Percentiles rank a stretch among this genome's conserved stretches.
These are phyloP conservation scores for Phytopythium ostracodes DNA, from an alignment of 352 stramenopile species.

Conservation along the genomic window DNA sequence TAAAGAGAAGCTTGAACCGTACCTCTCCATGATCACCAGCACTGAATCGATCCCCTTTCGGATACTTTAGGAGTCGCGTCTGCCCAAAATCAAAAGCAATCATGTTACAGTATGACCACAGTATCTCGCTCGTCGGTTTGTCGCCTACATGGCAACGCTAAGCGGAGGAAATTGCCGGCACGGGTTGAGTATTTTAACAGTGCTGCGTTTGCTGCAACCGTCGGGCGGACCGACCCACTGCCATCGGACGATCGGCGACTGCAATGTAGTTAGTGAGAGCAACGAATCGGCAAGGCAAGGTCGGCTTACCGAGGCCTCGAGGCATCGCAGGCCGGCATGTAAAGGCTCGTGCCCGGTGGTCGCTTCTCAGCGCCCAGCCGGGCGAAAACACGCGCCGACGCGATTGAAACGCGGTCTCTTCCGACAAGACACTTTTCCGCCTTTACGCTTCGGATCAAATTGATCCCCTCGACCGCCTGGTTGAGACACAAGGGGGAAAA, in stretches of 20 bases:
- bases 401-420: neutral
- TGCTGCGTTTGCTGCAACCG: neutral
- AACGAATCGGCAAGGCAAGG: neutral
- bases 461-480: neutral
- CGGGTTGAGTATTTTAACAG: too few species aligned
- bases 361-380: slow-evolving; percentile 4
- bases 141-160: too few species aligned
- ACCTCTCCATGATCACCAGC: neutral
- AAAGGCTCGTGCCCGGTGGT: slow-evolving; percentile 6
- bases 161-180: too few species aligned
- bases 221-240: too few species aligned
- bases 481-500: neutral
- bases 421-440: neutral
- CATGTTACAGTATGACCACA: neutral
- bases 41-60: neutral
- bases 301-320: neutral
- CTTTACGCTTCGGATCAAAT: slow-evolving; percentile 1
- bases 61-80: neutral
- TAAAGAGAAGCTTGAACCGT: neutral
- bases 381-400: neutral
- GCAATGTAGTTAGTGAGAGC: neutral
- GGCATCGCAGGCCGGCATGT: neutral
- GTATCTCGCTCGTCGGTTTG: too few species aligned
- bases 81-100: neutral
- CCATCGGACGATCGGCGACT: too few species aligned